A percentile compares a stretch with the other conserved stretches of the same genome.
Conservation (phyloP, 192 early-diverging fungal species). For the Coemansia sp. region DNA sequence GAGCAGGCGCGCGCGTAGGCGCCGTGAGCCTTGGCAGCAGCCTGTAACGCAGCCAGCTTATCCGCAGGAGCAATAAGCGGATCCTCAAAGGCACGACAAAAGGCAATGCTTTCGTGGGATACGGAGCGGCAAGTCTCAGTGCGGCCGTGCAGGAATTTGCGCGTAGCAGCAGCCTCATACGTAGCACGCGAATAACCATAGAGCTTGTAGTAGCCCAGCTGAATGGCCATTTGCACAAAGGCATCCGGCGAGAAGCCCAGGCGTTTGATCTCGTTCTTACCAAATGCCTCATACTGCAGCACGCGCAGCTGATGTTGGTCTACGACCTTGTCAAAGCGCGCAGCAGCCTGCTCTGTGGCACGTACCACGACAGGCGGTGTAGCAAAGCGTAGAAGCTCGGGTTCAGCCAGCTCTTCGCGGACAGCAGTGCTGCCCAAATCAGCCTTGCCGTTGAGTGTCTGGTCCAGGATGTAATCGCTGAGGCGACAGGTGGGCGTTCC, state of each 20-base stretch:
- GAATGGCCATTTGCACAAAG: slow-evolving; percentile 90
- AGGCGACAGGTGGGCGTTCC: slow-evolving; percentile 86
- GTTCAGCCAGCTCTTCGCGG: slow-evolving; percentile 61
- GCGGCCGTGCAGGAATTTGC: slow-evolving; percentile 88
- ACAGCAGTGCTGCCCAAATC: slow-evolving; percentile 65
- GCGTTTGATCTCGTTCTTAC: slow-evolving; percentile 91
- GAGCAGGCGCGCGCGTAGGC: slow-evolving; percentile 79
- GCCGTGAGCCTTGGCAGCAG: slow-evolving; percentile 76
- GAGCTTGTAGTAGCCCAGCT: slow-evolving; percentile 95
- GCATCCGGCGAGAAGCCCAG: slow-evolving; percentile 78
- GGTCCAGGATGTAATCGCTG: slow-evolving; percentile 74
- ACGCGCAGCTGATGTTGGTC: slow-evolving; percentile 82
- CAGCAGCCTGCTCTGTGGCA: slow-evolving; percentile 65
- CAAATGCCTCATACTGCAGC: slow-evolving; percentile 81
- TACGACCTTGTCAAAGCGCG: slow-evolving; percentile 78
- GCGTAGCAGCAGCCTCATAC: slow-evolving; percentile 89
- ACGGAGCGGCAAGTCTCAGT: slow-evolving; percentile 91
- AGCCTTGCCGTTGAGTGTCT: slow-evolving; percentile 62
- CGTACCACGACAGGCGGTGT: slow-evolving; percentile 60
- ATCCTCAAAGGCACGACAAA: slow-evolving; percentile 83
- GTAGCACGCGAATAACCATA: slow-evolving; percentile 76
- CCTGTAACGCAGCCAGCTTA: slow-evolving; percentile 70
- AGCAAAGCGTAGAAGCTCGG: slow-evolving; percentile 72
- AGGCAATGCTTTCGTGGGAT: slow-evolving; percentile 70
- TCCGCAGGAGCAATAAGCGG: slow-evolving; percentile 49